phyloP scores from a whole-genome alignment of 1,284 basidiomycete genomes.

The Laetiporus sulphureus region DNA sequence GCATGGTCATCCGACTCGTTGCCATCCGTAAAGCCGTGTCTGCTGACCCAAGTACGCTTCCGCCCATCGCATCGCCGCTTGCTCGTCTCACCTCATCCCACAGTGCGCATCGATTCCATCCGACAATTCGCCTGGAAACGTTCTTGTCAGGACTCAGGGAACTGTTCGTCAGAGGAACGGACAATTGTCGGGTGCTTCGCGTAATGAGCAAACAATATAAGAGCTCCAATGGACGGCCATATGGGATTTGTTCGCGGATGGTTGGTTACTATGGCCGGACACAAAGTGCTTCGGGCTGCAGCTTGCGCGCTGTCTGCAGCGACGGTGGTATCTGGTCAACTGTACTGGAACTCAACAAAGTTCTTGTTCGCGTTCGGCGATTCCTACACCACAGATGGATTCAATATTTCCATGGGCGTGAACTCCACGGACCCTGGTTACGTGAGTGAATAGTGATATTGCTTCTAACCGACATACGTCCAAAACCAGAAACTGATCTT shows the following conservation, averaged over 20 bases:
- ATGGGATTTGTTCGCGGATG: too few species aligned
- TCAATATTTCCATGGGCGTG: conserved; percentile 52
- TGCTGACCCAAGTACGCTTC: conserved; percentile 6
- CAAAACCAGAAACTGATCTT: conserved; percentile 6
- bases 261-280: neutral
- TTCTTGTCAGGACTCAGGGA: neutral
- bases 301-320: conserved; percentile 12
- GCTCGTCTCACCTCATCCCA: neutral
- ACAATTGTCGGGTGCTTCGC: conserved; percentile 2
- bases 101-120: neutral
- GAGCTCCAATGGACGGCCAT: neutral
- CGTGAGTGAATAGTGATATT: conserved; percentile 29
- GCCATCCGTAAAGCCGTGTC: neutral
- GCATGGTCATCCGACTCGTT: conserved; percentile 3
- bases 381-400: conserved; percentile 46
- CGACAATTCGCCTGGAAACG: neutral
- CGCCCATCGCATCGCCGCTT: neutral
- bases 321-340: conserved; percentile 15
- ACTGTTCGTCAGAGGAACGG: neutral
- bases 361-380: conserved; percentile 53
- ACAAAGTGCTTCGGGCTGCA: conserved; percentile 12
- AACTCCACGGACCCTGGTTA: conserved; percentile 46
- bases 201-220: conserved; percentile 3
- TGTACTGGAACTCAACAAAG: conserved; percentile 29
- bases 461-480: conserved; percentile 1